Base-by-base conservation (phyloP, 306 rosid genomes). In the Vachellia pachyceras region DNA sequence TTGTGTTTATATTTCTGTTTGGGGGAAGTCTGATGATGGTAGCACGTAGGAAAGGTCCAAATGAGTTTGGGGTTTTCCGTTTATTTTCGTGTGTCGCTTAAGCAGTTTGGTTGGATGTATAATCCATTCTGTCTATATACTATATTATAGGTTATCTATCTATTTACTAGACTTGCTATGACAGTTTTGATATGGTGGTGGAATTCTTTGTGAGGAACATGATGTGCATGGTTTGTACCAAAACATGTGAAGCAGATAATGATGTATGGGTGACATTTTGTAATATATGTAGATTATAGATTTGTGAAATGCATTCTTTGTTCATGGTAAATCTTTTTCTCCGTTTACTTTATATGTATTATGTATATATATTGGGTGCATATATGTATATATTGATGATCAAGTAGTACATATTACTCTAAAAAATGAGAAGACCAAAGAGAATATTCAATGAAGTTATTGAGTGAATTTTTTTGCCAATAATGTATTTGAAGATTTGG, bases 1-100 rank as follows among this genome's bases (percentile, higher is more conserved):
- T 90, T 94, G 94, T 93, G 96, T 91, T 87, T 90, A 82, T 79
- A 79, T 85, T n/a, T 87, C 82, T 78, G 85, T 79, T 76, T 84
- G 72, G 72, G 82, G 84, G 73, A 83, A 80, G 89, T 81, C 81
- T 81, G 80, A 54, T 10, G 80, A 79, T 73, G 85, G 45, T 83
- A 84, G 88, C 79, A 61, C 84, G 46, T 83, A 84, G 88, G 84
- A 73, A 82, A 71, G 85, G 78, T 86, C 83, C 75, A 72, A 69
- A 80, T 76, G 86, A 84, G 84, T 88, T 67, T 67, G 66, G 70
- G 80, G 87, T 73, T 87, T 87, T 88, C 80, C 75, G 69, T 75
- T 60, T 60, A n/a, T 20, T 22, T 58, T 58, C 23, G 74, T 82
- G 78, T 69, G 83, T 86, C 81, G 82, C 61, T 73, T 80, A 44